Percentiles rank a stretch among this genome's conserved stretches.
phyloP scores from a whole-genome alignment of 257 asterid species.

The Nicotiana undulata region DNA sequence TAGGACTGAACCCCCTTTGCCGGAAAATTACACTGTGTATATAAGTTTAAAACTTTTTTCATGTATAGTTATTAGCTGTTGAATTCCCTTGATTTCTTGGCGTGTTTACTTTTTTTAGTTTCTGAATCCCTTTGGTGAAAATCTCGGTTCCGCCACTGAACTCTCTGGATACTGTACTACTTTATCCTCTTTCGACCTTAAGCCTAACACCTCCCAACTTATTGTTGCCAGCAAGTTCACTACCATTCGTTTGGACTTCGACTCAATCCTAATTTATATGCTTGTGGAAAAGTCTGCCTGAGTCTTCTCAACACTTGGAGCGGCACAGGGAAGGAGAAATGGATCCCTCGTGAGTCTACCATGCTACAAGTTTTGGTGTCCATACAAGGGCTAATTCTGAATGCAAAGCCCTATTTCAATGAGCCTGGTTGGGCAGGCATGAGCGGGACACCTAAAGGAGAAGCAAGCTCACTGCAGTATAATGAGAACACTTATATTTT shows the following conservation, averaged over 20 bases:
- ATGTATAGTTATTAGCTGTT: too few relatives aligned
- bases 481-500: slow-evolving; percentile 58
- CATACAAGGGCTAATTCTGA: slow-evolving; percentile 87
- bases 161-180: not conserved
- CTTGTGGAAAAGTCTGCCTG: slow-evolving; percentile 84
- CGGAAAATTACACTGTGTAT: too few relatives aligned
- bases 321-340: slow-evolving; percentile 65
- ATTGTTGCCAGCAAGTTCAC: slow-evolving; percentile 56
- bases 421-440: slow-evolving; percentile 76
- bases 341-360: slow-evolving; percentile 75
- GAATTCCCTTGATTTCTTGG: too few relatives aligned
- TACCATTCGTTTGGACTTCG: slow-evolving; percentile 91
- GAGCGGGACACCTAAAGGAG: slow-evolving; percentile 48
- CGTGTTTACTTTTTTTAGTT: too few relatives aligned
- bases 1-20: too few relatives aligned
- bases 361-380: slow-evolving; percentile 91
- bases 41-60: too few relatives aligned
- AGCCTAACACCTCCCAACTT: slow-evolving; percentile 4
- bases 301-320: slow-evolving; percentile 94
- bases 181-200: not conserved
- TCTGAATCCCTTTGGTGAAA: too few relatives aligned
- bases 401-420: slow-evolving; percentile 80
- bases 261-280: slow-evolving; percentile 81
- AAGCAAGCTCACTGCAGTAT: slow-evolving; percentile 41
- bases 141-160: not conserved